Conservation (phyloP, 179 eudicot genomes). For the Actinidia polygama region DNA sequence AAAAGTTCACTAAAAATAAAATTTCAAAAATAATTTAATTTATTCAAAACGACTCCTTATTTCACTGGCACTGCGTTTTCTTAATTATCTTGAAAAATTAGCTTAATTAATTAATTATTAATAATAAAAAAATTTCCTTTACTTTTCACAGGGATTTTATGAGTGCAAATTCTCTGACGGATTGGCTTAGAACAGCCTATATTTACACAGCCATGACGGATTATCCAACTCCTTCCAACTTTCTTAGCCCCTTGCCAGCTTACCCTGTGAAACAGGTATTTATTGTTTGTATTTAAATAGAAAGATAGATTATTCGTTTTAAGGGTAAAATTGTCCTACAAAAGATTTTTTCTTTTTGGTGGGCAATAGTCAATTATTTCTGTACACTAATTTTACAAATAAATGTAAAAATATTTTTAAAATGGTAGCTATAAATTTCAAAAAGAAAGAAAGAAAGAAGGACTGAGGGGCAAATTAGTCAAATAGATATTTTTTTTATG, state of each 20-base stretch:
- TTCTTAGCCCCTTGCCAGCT: slow-evolving; percentile 72
- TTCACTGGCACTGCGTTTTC: too few species aligned
- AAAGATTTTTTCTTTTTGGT: neutral
- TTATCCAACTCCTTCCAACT: slow-evolving; percentile 86
- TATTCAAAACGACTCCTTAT: too few species aligned
- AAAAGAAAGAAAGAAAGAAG: too few species aligned
- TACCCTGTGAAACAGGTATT: slow-evolving; percentile 76
- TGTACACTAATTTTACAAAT: too few species aligned
- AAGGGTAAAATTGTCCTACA: neutral
- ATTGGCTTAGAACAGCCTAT: slow-evolving; percentile 62
- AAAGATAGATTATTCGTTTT: neutral
- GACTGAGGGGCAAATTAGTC: too few species aligned
- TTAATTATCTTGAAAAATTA: neutral
- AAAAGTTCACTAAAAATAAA: too few species aligned
- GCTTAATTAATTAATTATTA: neutral
- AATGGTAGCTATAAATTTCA: too few species aligned
- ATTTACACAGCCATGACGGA: slow-evolving; percentile 80
- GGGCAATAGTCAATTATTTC: too few species aligned
- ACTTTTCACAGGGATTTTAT: slow-evolving; percentile 29
- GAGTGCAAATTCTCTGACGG: slow-evolving; percentile 31
- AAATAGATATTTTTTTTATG: too few species aligned
- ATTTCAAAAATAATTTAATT: too few species aligned
- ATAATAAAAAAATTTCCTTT: neutral
- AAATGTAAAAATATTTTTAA: too few species aligned
- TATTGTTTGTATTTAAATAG: neutral